phyloP scores from a whole-genome alignment of 305 asterid genomes.

The Fraxinus platypoda region DNA sequence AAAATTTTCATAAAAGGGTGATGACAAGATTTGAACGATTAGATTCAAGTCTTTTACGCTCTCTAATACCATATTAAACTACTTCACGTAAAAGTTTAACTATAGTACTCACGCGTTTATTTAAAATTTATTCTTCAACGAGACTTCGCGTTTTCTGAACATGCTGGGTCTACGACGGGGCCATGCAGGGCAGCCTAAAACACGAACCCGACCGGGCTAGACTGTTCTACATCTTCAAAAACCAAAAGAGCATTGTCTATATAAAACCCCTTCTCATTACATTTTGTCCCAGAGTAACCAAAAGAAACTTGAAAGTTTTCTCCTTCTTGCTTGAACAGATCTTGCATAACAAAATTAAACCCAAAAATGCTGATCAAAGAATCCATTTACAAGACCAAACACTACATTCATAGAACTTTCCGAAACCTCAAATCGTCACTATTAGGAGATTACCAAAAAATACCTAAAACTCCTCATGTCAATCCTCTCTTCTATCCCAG shows the following conservation, averaged over 20 bases:
- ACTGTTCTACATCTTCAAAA: neutral
- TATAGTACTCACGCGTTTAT: neutral
- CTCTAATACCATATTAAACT: neutral
- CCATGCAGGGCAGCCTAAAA: neutral
- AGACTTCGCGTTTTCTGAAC: neutral
- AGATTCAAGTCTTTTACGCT: neutral
- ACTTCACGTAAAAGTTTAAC: neutral
- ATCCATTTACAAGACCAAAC: conserved; percentile 46
- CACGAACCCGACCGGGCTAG: neutral
- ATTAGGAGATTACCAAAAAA: conserved; percentile 39
- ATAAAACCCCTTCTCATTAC: neutral
- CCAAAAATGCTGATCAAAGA: conserved; percentile 43
- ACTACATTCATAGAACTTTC: conserved; percentile 35
- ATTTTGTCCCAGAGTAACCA: neutral
- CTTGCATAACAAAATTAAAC: conserved; percentile 25
- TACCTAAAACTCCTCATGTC: conserved; percentile 32
- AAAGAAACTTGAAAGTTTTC: neutral
- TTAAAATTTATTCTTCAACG: neutral
- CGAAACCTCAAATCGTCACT: conserved; percentile 44
- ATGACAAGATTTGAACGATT: neutral
- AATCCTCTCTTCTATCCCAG: conserved; percentile 36
- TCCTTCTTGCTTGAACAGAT: neutral
- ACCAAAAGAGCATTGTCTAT: neutral
- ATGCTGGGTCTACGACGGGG: neutral
- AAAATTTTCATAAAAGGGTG: neutral